phyloP scores from a whole-genome alignment of 1,284 basidiomycete species.

The Apiotrichum sp. region DNA sequence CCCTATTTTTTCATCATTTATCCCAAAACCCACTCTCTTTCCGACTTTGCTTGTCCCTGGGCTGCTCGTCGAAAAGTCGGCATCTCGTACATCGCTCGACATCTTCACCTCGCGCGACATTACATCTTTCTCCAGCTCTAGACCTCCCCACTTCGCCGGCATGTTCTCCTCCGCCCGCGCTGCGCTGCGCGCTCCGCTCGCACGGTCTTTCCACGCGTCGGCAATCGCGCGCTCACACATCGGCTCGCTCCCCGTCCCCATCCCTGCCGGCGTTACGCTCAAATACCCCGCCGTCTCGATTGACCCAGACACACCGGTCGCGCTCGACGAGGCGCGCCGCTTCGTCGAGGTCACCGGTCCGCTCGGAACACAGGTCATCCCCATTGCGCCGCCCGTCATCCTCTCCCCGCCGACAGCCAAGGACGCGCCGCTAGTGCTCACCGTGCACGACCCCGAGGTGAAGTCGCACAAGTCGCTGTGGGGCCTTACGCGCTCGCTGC shows the following conservation, averaged over 20 bases:
- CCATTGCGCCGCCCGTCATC: conserved; percentile 60
- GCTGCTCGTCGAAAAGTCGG: no score
- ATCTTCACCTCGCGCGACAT: neutral
- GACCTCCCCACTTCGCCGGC: no score
- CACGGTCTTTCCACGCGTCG: conserved; percentile 29
- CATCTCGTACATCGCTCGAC: neutral
- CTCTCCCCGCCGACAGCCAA: conserved; percentile 25
- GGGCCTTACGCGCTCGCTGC: conserved; percentile 85
- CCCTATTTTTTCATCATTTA: conserved; percentile 9
- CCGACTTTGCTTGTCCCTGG: no score
- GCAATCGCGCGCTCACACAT: conserved; percentile 54
- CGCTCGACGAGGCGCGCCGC: conserved; percentile 23
- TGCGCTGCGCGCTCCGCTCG: conserved; percentile 1
- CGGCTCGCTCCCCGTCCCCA: conserved; percentile 67
- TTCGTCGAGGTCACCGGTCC: conserved; percentile 59
- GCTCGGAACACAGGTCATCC: conserved; percentile 63
- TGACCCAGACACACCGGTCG: conserved; percentile 23
- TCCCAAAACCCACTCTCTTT: conserved; percentile 1
- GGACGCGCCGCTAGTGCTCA: conserved; percentile 44
- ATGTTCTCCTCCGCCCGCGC: conserved; percentile 5
- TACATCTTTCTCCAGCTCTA: neutral
- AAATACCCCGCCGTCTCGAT: conserved; percentile 38
- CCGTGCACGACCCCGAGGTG: conserved; percentile 62
- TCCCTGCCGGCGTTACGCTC: conserved; percentile 62
- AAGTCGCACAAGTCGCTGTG: conserved; percentile 82